Conservation (phyloP, 1,284 basidiomycete species). For the Afroboletus lepidellus region DNA sequence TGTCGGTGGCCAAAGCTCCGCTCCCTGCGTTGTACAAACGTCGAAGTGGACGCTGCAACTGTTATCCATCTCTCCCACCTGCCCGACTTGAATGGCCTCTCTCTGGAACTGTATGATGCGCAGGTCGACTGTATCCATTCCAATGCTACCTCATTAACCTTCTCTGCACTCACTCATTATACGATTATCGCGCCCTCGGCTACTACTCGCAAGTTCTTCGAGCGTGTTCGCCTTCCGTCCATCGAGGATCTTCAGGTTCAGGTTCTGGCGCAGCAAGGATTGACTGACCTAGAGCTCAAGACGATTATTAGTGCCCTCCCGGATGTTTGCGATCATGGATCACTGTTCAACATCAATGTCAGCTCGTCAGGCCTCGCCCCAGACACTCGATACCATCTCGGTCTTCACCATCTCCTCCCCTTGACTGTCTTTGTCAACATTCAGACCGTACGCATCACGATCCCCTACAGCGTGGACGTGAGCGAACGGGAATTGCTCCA, state of each 20-base stretch:
- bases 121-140: not conserved
- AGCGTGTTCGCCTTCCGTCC: not conserved
- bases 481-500: not conserved
- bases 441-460: not conserved
- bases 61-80: too few relatives aligned
- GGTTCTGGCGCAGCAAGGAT: too few relatives aligned
- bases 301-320: too few relatives aligned
- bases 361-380: too few relatives aligned
- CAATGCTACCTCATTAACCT: not conserved
- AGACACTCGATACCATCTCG: not conserved
- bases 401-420: too few relatives aligned
- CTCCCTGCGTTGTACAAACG: not conserved
- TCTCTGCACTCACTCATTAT: not conserved
- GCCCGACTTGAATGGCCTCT: not conserved
- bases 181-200: not conserved
- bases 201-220: not conserved
- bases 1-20: too few relatives aligned
- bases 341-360: too few relatives aligned
- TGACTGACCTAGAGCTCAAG: too few relatives aligned
- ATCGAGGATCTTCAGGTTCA: too few relatives aligned
- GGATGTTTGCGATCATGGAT: too few relatives aligned
- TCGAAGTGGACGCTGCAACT: not conserved
- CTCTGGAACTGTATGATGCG: not conserved
- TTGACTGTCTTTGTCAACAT: too few relatives aligned
- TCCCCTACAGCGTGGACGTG: too few relatives aligned